These are phyloP conservation scores for Kokia cookei DNA, from an alignment of 441 rosid species.

Conservation along the genomic window DNA sequence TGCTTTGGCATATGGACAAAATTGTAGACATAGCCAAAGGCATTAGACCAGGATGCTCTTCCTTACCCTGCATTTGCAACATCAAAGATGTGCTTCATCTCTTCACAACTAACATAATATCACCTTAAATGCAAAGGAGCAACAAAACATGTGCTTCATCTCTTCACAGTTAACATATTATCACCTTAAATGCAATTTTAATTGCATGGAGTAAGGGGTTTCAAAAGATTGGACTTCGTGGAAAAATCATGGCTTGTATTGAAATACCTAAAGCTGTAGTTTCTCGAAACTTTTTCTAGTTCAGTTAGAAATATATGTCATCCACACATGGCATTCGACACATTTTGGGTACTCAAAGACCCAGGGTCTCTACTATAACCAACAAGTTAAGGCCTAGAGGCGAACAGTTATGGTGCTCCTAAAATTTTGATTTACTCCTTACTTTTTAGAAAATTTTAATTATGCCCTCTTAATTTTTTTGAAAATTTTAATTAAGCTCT, in stretches of 20 bases:
- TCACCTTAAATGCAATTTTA: not conserved
- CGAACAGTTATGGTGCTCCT: too few relatives aligned
- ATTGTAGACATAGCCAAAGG: constrained; percentile 62
- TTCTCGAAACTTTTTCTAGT: too few relatives aligned
- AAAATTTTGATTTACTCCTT: too few relatives aligned
- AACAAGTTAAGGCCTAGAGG: too few relatives aligned
- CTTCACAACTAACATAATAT: not conserved
- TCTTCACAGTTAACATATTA: too few relatives aligned
- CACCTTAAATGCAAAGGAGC: not conserved
- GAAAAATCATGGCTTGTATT: not conserved
- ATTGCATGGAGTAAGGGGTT: not conserved
- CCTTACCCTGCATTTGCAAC: constrained; percentile 46
- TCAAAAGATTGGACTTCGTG: not conserved
- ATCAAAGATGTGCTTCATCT: constrained; percentile 12
- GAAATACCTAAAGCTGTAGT: not conserved
- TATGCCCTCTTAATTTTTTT: too few relatives aligned
- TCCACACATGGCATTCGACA: too few relatives aligned
- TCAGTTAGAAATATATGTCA: too few relatives aligned
- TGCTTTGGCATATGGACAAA: constrained; percentile 43
- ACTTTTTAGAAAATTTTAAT: too few relatives aligned
- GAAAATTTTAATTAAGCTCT: too few relatives aligned
- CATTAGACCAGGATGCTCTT: constrained; percentile 65
- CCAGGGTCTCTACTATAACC: too few relatives aligned
- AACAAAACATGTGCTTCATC: not conserved
- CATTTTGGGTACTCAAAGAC: too few relatives aligned